Evolutionary conservation across 768 basidiomycete genomes (phyloP).

Genomic region (Candolleomyces eurysporus): DNA sequence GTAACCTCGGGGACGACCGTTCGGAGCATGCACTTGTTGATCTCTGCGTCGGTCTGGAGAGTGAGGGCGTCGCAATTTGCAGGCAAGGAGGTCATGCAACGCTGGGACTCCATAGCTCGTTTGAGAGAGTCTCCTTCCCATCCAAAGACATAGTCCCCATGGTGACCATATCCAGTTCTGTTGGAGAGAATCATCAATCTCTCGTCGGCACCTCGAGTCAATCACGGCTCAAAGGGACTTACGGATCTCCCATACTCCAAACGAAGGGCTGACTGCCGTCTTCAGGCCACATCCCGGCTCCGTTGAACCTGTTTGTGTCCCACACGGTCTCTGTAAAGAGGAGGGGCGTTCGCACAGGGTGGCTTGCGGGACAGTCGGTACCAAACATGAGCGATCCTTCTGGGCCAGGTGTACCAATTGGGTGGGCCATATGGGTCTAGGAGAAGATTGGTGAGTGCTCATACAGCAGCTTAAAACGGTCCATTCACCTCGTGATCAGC

Average conservation of each 20-base stretch:
- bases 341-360: slow-evolving; percentile 12
- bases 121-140: slow-evolving; percentile 10
- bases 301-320: slow-evolving; percentile 12
- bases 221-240: neutral
- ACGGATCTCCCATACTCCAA: slow-evolving; percentile 17
- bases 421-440: slow-evolving; percentile 9
- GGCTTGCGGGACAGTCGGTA: slow-evolving; percentile 9
- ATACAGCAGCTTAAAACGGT: neutral
- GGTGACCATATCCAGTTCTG: slow-evolving; percentile 11
- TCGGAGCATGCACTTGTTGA: slow-evolving; percentile 6
- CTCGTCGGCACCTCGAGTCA: neutral
- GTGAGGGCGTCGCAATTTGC: slow-evolving; percentile 5
- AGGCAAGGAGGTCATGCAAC: neutral
- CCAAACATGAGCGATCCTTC: slow-evolving; percentile 7
- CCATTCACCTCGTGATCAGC: slow-evolving; percentile 2
- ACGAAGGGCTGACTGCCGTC: slow-evolving; percentile 13
- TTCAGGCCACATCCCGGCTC: neutral
- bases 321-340: slow-evolving; percentile 14
- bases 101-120: slow-evolving; percentile 6
- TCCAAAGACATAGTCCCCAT: slow-evolving; percentile 11
- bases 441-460: neutral
- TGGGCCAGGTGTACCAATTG: neutral
- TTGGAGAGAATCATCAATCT: neutral
- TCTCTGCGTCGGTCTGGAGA: slow-evolving; percentile 5
- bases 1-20: slow-evolving; percentile 3